Percentiles rank a stretch among this genome's conserved stretches.
These are phyloP conservation scores for rapeseed (Brassica napus) DNA, from an alignment of 345 rosid genomes.

Conservation along the genomic window Da-Ae NC_063437.1:15505001-15505500, in stretches of 20 bases:
- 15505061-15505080: too few relatives aligned
- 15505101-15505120: too few relatives aligned
- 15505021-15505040: too few relatives aligned
- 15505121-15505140: too few relatives aligned
- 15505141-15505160: too few relatives aligned
- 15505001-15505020: too few relatives aligned
- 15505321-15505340: background rate
- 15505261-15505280: background rate
- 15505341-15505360: background rate
- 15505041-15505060: too few relatives aligned
- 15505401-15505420: background rate
- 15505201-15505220: too few relatives aligned
- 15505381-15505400: background rate
- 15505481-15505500: too few relatives aligned
- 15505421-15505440: background rate
- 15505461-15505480: background rate
- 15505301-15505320: background rate
- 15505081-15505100: too few relatives aligned
- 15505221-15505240: background rate
- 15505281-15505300: background rate
- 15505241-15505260: background rate
- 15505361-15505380: background rate
- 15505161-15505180: too few relatives aligned
- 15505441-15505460: background rate
- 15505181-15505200: too few relatives aligned